Evolutionary conservation across 495 filamentous ascomycete genomes (phyloP).

Genomic region (Tuber magnatum): DNA sequence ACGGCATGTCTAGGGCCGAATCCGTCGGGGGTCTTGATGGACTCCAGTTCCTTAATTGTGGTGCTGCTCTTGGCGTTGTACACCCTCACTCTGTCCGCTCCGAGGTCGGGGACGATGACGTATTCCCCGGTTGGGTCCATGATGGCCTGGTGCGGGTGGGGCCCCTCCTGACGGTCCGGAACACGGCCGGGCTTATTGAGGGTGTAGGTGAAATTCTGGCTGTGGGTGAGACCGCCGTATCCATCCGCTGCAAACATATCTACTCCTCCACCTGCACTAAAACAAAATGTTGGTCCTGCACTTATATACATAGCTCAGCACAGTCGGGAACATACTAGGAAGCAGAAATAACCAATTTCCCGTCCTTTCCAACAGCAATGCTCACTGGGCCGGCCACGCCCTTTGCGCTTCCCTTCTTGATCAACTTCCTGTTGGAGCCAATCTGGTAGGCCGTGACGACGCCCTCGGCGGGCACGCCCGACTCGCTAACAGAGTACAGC

Average conservation of each 20-base stretch:
- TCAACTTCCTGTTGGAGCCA: slow-evolving; percentile 18
- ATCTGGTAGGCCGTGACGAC: slow-evolving; percentile 22
- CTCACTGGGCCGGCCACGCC: slow-evolving; percentile 25
- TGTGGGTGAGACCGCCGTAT: slow-evolving; percentile 37
- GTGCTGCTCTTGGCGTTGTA: slow-evolving; percentile 48
- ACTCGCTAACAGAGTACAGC: slow-evolving; percentile 27
- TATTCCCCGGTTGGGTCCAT: slow-evolving; percentile 63
- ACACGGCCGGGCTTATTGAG: slow-evolving; percentile 45
- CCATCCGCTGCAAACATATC: slow-evolving; percentile 14
- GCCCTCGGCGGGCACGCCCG: slow-evolving; percentile 1
- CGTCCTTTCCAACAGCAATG: slow-evolving; percentile 11
- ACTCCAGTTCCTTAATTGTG: slow-evolving; percentile 41
- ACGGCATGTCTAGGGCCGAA: slow-evolving; percentile 62
- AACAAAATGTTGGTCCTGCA: slow-evolving; percentile 6
- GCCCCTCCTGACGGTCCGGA: slow-evolving; percentile 52
- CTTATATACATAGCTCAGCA: not conserved
- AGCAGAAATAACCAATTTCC: slow-evolving; percentile 23
- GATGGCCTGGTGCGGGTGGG: slow-evolving; percentile 65
- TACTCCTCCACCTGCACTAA: slow-evolving; percentile 22
- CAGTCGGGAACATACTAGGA: slow-evolving; percentile 20
- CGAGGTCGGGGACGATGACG: slow-evolving; percentile 63
- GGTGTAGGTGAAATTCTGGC: slow-evolving; percentile 52
- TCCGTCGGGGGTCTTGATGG: slow-evolving; percentile 44
- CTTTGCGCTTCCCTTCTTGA: slow-evolving; percentile 12
- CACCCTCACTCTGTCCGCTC: slow-evolving; percentile 61